Evolutionary conservation across 73 alveolate species (phyloP).

Genomic region (Paramecium octaurelia): DNA sequence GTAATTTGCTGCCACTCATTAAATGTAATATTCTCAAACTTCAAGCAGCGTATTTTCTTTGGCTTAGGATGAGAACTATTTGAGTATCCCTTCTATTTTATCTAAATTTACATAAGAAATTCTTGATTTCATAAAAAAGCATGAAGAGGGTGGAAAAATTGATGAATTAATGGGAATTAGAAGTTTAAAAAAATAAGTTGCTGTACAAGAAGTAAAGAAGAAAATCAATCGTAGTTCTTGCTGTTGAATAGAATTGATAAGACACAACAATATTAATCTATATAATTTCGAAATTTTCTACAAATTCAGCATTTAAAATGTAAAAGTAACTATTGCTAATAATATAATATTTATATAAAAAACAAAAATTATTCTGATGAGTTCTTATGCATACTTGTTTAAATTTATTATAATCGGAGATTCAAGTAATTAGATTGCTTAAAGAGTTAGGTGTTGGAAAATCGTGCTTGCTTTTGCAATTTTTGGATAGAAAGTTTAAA

Average conservation of each 20-base stretch:
- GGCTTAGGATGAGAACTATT: background rate
- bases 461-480: conserved; percentile 64
- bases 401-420: conserved; percentile 61
- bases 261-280: background rate
- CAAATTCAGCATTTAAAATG: background rate
- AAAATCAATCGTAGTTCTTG: background rate
- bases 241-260: background rate
- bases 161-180: background rate
- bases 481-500: conserved; percentile 66
- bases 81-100: background rate
- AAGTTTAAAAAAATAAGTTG: background rate
- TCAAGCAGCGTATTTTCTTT: background rate
- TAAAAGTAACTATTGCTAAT: background rate
- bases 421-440: conserved; percentile 28
- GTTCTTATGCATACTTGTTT: conserved; percentile 61
- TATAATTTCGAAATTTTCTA: background rate
- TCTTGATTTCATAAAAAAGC: background rate
- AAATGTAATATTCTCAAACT: background rate
- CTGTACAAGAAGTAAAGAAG: background rate
- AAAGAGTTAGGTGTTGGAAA: conserved; percentile 64
- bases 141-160: background rate
- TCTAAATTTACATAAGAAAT: background rate
- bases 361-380: background rate
- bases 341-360: background rate
- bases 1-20: conserved; percentile 33